Evolutionary conservation across 768 basidiomycete genomes (phyloP).

Genomic region (Leccinum boreale): DNA sequence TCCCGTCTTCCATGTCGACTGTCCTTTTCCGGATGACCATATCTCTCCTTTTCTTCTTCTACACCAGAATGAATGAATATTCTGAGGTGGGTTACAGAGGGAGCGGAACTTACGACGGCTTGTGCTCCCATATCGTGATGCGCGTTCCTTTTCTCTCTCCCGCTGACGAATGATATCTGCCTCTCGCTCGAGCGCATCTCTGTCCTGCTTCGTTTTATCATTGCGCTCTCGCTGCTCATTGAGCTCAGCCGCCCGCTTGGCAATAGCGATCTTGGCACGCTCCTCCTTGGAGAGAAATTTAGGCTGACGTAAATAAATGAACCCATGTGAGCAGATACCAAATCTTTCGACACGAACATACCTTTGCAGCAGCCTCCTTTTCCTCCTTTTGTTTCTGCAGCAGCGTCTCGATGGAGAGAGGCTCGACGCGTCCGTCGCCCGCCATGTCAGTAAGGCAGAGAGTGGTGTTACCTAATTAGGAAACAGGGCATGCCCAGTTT

Average conservation of each 20-base stretch:
- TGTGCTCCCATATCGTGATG: slow-evolving; percentile 38
- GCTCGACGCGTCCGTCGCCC: slow-evolving; percentile 45
- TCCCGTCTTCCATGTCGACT: slow-evolving; percentile 42
- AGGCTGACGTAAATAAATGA: slow-evolving; percentile 65
- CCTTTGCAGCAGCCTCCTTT: slow-evolving; percentile 89
- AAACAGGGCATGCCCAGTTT: background rate
- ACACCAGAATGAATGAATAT: slow-evolving; percentile 12
- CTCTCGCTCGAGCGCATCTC: slow-evolving; percentile 71
- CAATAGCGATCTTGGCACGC: slow-evolving; percentile 83
- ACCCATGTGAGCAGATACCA: background rate
- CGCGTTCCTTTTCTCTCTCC: slow-evolving; percentile 38
- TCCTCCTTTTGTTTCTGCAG: slow-evolving; percentile 85
- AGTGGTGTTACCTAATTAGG: slow-evolving; percentile 10
- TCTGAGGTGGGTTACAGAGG: background rate
- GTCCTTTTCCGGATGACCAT: slow-evolving; percentile 50
- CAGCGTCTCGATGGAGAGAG: slow-evolving; percentile 85
- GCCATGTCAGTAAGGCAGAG: slow-evolving; percentile 38
- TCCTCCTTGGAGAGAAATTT: slow-evolving; percentile 94
- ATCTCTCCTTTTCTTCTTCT: slow-evolving; percentile 50
- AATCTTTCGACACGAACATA: slow-evolving; percentile 26
- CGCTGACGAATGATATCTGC: slow-evolving; percentile 64
- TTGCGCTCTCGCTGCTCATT: slow-evolving; percentile 65
- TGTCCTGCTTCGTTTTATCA: slow-evolving; percentile 54
- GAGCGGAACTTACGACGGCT: slow-evolving; percentile 27
- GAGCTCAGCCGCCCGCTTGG: slow-evolving; percentile 83